Evolutionary conservation across 495 filamentous ascomycete species (phyloP), one percentile per base, ranked within the genome.

Genomic region (Xylaria sp.): DNA sequence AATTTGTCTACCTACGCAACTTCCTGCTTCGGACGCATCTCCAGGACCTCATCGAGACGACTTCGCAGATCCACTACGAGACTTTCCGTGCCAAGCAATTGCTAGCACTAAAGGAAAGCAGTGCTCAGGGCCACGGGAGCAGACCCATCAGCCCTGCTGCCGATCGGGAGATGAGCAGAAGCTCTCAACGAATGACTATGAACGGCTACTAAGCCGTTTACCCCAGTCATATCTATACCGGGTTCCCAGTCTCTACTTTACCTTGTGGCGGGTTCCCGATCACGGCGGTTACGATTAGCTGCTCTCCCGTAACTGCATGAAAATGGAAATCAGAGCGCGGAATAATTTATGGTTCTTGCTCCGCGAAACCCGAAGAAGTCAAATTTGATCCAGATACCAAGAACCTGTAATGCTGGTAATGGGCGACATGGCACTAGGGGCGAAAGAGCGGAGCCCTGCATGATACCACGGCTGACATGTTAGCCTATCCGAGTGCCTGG

Each of bases 21-120:
- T 99, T 99, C 89, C 88, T 99, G 70, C 97, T 93, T 78, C 91
- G 95, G 80, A 95, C 96, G 57, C 96, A 99, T 83, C 87, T 97
- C 67, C 93, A 99, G 86, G 96, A 99, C 76, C 89, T 99, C 68
- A 98, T 99, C 82, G 96, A 97, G 82, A 99, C 96, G 15, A 99
- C 96, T n/a, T 97, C 95, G 74, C 96, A 98, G 86, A 99, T 98
- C 83, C 96, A 99, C 86, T 99, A 99, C 85, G 96, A 99, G 87
- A 97, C 93, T 62, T 99, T 98, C 94, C 95, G 96, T 83, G 95
- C 96, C 74, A 99, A 98, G 89, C 97, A 99, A 83, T 87, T 99
- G 76, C 83, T 99, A 74, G 96, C 96, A 61, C 88, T 99, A 76
- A 98, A 98, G 89, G 96, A 99, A 87, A 96, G 92, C 86, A 97